A percentile compares a stretch with the other conserved stretches of the same genome.
Conservation (phyloP, 805 yeast genomes). For the Schizosaccharomyces lindneri region DNA sequence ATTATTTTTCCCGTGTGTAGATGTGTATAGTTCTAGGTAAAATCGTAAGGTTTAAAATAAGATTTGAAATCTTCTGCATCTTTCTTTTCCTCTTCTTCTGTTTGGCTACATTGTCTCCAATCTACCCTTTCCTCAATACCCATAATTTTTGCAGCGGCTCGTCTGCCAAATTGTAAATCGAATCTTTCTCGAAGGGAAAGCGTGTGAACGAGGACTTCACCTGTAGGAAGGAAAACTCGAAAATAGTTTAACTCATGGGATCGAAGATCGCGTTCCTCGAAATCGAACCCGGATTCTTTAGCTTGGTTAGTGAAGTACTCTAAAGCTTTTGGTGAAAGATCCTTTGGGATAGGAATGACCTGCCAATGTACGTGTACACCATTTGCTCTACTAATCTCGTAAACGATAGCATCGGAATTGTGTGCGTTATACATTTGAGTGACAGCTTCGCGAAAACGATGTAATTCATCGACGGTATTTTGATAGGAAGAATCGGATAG, state of each 20-base stretch:
- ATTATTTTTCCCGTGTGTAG: no score
- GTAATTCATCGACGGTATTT: conserved; percentile 19
- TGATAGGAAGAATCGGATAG: conserved; percentile 11
- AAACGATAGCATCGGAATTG: conserved; percentile 31
- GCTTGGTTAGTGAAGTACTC: conserved; percentile 11
- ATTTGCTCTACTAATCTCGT: conserved; percentile 38
- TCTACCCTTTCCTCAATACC: conserved; percentile 33
- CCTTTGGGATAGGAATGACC: conserved; percentile 39
- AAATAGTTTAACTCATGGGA: conserved; percentile 15
- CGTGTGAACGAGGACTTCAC: conserved; percentile 4
- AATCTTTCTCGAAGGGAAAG: conserved; percentile 14
- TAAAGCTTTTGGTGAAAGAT: conserved; percentile 21
- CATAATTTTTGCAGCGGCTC: conserved; percentile 43
- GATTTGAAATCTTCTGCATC: conserved; percentile 43
- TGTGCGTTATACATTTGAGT: conserved; percentile 20
- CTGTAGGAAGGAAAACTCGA: conserved; percentile 8
- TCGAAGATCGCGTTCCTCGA: conserved; percentile 7
- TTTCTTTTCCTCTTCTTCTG: conserved; percentile 30
- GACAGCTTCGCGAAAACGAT: conserved; percentile 4
- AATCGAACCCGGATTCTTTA: conserved; percentile 8
- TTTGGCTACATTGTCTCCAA: conserved; percentile 60
- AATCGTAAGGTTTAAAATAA: conserved; percentile 29
- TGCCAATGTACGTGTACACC: conserved; percentile 61
- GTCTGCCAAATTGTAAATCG: conserved; percentile 66
- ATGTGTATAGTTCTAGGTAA: conserved; percentile 12